phyloP scores from a whole-genome alignment of 371 early-diverging fungal species.

The Apophysomyces trapeziformis region DNA sequence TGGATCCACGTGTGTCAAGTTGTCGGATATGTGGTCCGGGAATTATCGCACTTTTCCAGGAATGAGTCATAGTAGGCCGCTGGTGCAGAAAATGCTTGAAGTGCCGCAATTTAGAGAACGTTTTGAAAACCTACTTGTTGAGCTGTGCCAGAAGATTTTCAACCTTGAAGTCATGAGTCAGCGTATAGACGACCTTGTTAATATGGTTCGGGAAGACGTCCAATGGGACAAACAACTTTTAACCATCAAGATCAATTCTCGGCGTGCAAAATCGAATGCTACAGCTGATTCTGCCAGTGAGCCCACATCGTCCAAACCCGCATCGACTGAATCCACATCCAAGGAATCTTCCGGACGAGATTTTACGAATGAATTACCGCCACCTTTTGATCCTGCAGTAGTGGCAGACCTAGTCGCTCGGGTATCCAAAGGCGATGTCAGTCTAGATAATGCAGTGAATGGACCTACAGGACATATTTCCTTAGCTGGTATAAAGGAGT shows the following conservation, averaged over 20 bases:
- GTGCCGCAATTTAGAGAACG: conserved; percentile 26
- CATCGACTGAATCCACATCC: too few relatives aligned
- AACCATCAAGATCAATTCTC: neutral
- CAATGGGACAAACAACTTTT: conserved; percentile 21
- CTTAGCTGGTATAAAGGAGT: conserved; percentile 27
- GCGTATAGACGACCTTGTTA: conserved; percentile 16
- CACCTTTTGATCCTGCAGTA: neutral
- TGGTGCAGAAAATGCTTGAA: conserved; percentile 18
- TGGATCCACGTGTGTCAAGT: conserved; percentile 24
- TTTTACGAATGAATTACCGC: neutral
- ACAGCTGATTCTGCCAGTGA: too few relatives aligned
- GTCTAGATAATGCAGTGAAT: conserved; percentile 26
- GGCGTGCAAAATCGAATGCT: too few relatives aligned
- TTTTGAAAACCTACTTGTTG: conserved; percentile 25
- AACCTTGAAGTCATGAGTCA: conserved; percentile 20
- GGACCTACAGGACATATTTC: conserved; percentile 27
- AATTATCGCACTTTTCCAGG: conserved; percentile 38
- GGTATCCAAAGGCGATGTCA: neutral
- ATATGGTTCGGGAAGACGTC: conserved; percentile 20
- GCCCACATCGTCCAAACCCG: too few relatives aligned
- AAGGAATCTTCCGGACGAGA: neutral
- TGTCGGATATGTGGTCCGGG: conserved; percentile 28
- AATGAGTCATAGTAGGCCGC: conserved; percentile 18
- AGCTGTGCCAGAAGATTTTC: conserved; percentile 25
- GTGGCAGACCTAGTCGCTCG: neutral